Evolutionary conservation across 1,284 basidiomycete genomes (phyloP), one percentile per base, ranked within the genome.

Genomic region (Ceratobasidium papillatum): DNA sequence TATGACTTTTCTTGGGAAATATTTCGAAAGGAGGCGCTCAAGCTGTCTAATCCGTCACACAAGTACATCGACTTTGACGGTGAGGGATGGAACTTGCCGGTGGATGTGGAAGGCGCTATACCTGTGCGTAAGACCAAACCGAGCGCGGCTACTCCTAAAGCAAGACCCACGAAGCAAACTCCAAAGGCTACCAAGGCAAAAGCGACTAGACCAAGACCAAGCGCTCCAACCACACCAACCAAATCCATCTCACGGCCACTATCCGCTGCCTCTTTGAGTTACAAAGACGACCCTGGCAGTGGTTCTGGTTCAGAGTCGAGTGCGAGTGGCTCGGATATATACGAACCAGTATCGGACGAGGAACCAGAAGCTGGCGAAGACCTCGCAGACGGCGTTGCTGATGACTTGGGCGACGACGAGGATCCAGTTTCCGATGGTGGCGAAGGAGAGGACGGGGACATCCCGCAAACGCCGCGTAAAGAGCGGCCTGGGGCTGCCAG

Each of bases 1-100:
- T 61, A 72, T 19, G 69, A 72, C 41, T 72, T 72, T 49, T 41
- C 69, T 49, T 72, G 69, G 69, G 56, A 72, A n/a, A 43, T 61
- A 11, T 72, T 72, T 32, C 69, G 69, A 25, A 59, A 62, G 19
- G 54, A 61, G 9, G 56, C 69, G 45, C 22, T 72, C 7, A 72
- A 72, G 25, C 58, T 61, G 14, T 72, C 69, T 41, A 41, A 14
- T n/a, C 56, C 56, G 12, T 72, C 69, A 9, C 34, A 34, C n/a
- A 58, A 49, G 32, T 72, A 59, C 59, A 22, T 47, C n/a, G 69
- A 72, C 34, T 72, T 72, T 32, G 58, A 72, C 51, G 69, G 69
- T 12, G 45, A 72, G 2, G 69, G 56, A 5, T 72, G 69, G 69
- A 72, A 72, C 27, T 30, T 72, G 36, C 56, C 19, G 27, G 69